Evolutionary conservation across 805 yeast genomes (phyloP).

Genomic region (Yarrowia keelungensis): DNA sequence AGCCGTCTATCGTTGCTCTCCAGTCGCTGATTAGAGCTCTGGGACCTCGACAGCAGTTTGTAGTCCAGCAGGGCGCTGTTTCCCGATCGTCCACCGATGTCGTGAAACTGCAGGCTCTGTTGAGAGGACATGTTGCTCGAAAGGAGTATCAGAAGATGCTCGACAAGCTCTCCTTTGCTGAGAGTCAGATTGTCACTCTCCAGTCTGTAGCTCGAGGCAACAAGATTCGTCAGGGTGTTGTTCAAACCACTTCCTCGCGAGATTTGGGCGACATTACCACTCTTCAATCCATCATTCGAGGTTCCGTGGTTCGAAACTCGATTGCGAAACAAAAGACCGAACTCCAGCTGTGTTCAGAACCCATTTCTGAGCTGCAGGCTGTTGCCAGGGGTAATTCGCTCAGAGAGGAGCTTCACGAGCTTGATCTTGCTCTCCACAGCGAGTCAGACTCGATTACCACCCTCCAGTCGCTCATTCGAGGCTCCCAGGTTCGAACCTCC

Average conservation of each 20-base stretch:
- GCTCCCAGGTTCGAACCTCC: not conserved
- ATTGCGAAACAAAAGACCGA: conserved; percentile 51
- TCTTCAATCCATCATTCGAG: conserved; percentile 56
- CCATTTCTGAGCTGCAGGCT: conserved; percentile 61
- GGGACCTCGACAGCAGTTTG: conserved; percentile 3
- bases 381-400: conserved; percentile 57
- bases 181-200: conserved; percentile 41
- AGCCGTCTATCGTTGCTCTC: not conserved
- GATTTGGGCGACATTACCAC: not conserved
- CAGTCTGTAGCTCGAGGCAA: conserved; percentile 48
- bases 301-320: conserved; percentile 48
- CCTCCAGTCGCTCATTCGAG: conserved; percentile 17
- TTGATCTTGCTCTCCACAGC: not conserved
- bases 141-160: conserved; percentile 39
- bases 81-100: not conserved
- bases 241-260: not conserved
- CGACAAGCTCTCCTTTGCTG: conserved; percentile 41
- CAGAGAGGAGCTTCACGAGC: conserved; percentile 50
- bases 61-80: conserved; percentile 16
- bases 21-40: conserved; percentile 19
- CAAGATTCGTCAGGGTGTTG: not conserved
- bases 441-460: not conserved
- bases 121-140: conserved; percentile 56
- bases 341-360: conserved; percentile 56
- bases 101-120: conserved; percentile 59